A percentile compares a stretch with the other conserved stretches of the same genome.
phyloP scores from a whole-genome alignment of 2,329 filamentous ascomycete species.

The Calonectria henricotiae region DNA sequence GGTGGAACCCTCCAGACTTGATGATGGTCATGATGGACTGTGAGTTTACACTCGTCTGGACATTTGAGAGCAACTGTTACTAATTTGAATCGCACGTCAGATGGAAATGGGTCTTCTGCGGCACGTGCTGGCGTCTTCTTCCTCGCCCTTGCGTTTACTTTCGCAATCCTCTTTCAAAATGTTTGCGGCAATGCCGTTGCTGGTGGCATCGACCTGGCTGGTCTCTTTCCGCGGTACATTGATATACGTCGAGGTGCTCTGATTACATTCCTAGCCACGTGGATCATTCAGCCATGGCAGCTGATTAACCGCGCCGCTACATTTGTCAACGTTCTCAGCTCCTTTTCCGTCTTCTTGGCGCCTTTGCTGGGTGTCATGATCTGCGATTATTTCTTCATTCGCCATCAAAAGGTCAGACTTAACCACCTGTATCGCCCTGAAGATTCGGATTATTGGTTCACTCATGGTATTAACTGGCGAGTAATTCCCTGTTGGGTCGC shows the following conservation, averaged over 20 bases:
- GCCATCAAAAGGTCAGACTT: constrained; percentile 57
- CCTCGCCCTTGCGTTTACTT: constrained; percentile 49
- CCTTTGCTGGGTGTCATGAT: constrained; percentile 55
- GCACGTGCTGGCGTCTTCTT: constrained; percentile 54
- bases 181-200: constrained; percentile 53
- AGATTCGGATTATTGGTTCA: constrained; percentile 57
- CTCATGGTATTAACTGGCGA: constrained; percentile 55
- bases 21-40: constrained; percentile 53
- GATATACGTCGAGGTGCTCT: constrained; percentile 52
- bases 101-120: constrained; percentile 33
- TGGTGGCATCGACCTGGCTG: constrained; percentile 54
- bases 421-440: constrained; percentile 56
- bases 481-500: constrained; percentile 28
- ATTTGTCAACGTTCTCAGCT: constrained; percentile 51
- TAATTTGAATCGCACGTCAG: neutral
- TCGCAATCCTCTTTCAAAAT: constrained; percentile 54
- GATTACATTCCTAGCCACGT: constrained; percentile 47
- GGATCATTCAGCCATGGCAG: constrained; percentile 54
- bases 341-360: constrained; percentile 53
- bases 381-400: constrained; percentile 54
- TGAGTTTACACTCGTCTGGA: constrained; percentile 4
- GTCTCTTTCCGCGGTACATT: constrained; percentile 51
- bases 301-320: constrained; percentile 53
- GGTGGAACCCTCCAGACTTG: constrained; percentile 51
- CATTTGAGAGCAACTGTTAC: neutral